phyloP scores from a whole-genome alignment of 1,284 basidiomycete species.

The Ceratobasidium papillatum region DNA sequence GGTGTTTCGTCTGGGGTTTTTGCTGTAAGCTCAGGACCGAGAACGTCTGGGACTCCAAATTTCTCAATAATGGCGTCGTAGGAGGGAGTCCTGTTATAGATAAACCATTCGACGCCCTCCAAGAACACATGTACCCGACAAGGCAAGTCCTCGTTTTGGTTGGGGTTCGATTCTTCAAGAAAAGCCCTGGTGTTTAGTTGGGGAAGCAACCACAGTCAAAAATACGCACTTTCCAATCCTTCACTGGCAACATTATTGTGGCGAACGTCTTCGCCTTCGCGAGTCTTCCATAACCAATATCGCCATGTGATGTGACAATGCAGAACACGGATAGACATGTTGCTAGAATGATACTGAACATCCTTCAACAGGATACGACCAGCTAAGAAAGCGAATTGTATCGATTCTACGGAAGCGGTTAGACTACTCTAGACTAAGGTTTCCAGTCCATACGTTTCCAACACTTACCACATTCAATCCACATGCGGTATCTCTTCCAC shows the following conservation, averaged over 20 bases:
- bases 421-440: background rate
- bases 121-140: constrained; percentile 81
- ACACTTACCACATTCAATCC: constrained; percentile 76
- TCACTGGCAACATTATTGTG: constrained; percentile 63
- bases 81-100: constrained; percentile 88
- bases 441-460: background rate
- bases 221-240: constrained; percentile 53
- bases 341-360: constrained; percentile 86
- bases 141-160: constrained; percentile 56
- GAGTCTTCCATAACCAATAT: constrained; percentile 84
- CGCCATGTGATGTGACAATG: constrained; percentile 89
- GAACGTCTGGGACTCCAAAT: constrained; percentile 52
- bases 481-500: constrained; percentile 76
- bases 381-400: constrained; percentile 88
- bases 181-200: background rate
- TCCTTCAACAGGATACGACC: constrained; percentile 89
- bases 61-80: constrained; percentile 86
- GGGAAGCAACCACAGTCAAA: background rate
- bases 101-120: constrained; percentile 88
- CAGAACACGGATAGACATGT: constrained; percentile 83
- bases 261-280: constrained; percentile 71
- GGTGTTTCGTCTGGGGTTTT: constrained; percentile 36
- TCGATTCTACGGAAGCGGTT: constrained; percentile 64
- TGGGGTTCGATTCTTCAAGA: constrained; percentile 17
- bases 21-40: background rate